A percentile compares a stretch with the other conserved stretches of the same genome.
phyloP scores from a whole-genome alignment of 1,284 basidiomycete species.

The Malassezia sympodialis region DNA sequence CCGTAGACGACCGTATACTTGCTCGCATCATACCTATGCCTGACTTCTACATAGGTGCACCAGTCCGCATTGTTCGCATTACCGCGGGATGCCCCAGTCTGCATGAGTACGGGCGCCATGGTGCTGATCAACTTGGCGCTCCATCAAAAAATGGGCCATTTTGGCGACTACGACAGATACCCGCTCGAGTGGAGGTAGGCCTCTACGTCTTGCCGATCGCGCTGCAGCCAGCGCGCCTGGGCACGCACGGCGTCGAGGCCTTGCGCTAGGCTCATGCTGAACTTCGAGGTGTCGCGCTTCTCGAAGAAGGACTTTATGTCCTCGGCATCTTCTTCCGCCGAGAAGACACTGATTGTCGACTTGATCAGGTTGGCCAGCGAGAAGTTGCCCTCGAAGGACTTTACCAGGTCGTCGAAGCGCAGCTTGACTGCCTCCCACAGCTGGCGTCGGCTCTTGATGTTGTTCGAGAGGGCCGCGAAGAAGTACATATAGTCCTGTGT shows the following conservation, averaged over 20 bases:
- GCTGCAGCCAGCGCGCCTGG: conserved; percentile 56
- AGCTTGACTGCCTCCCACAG: conserved; percentile 39
- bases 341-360: conserved; percentile 57
- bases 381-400: conserved; percentile 55
- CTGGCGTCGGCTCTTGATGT: conserved; percentile 31
- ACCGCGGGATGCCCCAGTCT: too few relatives aligned
- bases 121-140: too few relatives aligned
- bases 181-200: conserved; percentile 52
- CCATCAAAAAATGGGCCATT: background rate
- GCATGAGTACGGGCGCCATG: too few relatives aligned
- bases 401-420: conserved; percentile 37
- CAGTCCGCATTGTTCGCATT: too few relatives aligned
- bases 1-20: background rate
- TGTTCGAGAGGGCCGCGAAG: conserved; percentile 32
- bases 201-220: conserved; percentile 54
- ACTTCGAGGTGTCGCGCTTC: conserved; percentile 47
- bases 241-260: conserved; percentile 59
- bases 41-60: background rate
- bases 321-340: conserved; percentile 60
- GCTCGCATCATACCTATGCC: background rate
- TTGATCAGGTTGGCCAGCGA: conserved; percentile 33
- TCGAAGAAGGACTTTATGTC: conserved; percentile 57
- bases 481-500: conserved; percentile 43
- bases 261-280: conserved; percentile 57
- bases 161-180: background rate